A percentile compares a stretch with the other conserved stretches of the same genome.
phyloP scores from a whole-genome alignment of 176 grass and related monocot species.

The Otatea glauca region DNA sequence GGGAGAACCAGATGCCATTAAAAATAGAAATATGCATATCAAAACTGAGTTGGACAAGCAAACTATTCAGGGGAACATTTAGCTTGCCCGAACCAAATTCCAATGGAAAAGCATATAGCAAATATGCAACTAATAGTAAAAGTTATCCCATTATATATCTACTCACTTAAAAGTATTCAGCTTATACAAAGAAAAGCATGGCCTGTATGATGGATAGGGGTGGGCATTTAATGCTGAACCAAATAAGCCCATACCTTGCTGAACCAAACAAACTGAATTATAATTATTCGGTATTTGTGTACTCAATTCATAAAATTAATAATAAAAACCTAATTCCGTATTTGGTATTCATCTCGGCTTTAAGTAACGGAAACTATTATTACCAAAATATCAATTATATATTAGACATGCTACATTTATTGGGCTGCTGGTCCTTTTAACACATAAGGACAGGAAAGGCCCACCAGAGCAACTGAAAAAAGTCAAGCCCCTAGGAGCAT shows the following conservation, averaged over 20 bases:
- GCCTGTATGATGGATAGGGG: neutral
- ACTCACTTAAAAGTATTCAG: neutral
- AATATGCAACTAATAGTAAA: neutral
- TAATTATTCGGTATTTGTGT: neutral
- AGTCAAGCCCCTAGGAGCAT: neutral
- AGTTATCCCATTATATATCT: neutral
- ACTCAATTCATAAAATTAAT: neutral
- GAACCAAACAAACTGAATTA: neutral
- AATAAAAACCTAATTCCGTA: neutral
- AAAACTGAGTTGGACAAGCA: conserved; percentile 10
- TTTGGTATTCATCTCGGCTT: neutral
- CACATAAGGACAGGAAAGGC: neutral
- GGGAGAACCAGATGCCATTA: neutral
- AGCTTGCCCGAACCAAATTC: neutral
- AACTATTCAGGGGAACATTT: neutral
- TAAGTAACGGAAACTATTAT: neutral
- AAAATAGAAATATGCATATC: neutral
- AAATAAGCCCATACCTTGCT: neutral
- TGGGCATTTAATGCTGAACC: neutral
- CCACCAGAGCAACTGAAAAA: neutral
- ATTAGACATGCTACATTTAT: conserved; percentile 4
- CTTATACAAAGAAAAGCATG: neutral
- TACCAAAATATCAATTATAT: neutral
- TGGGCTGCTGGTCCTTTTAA: neutral
- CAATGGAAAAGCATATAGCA: neutral